A percentile compares a stretch with the other conserved stretches of the same genome.
phyloP scores from a whole-genome alignment of 768 basidiomycete genomes.

The Peribolospora kevripleyi region DNA sequence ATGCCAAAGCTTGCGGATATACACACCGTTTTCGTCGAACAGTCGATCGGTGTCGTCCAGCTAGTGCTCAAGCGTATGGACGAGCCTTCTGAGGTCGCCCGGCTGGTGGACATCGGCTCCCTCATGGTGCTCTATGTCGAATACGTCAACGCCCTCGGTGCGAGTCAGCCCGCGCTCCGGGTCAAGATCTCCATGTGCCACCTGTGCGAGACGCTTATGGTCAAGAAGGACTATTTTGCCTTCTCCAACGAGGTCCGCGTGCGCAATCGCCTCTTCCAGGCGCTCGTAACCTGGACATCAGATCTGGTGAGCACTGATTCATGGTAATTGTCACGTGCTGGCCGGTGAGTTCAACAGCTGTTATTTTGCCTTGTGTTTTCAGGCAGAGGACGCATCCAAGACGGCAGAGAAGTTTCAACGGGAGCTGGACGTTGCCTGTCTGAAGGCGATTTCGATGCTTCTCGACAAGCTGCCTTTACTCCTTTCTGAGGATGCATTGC shows the following conservation, averaged over 20 bases:
- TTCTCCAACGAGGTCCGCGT: slow-evolving; percentile 41
- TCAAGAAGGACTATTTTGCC: slow-evolving; percentile 32
- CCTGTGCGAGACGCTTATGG: slow-evolving; percentile 43
- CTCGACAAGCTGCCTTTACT: slow-evolving; percentile 49
- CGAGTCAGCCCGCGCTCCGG: slow-evolving; percentile 30
- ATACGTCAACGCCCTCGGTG: slow-evolving; percentile 38
- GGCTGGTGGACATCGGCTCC: slow-evolving; percentile 23
- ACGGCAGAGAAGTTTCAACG: slow-evolving; percentile 4
- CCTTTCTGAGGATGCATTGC: slow-evolving; percentile 27
- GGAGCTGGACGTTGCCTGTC: slow-evolving; percentile 48
- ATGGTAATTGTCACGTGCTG: slow-evolving; percentile 21
- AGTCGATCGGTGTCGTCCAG: slow-evolving; percentile 55
- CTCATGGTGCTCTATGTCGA: slow-evolving; percentile 30
- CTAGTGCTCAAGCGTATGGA: slow-evolving; percentile 50
- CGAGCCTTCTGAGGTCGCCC: slow-evolving; percentile 33
- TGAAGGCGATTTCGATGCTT: slow-evolving; percentile 49
- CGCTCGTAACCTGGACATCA: slow-evolving; percentile 7
- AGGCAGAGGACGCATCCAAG: too few species aligned
- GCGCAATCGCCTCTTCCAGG: slow-evolving; percentile 46
- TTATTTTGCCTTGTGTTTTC: too few species aligned
- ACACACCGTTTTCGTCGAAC: slow-evolving; percentile 13
- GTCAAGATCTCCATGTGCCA: slow-evolving; percentile 52
- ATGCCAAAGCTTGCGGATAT: slow-evolving; percentile 7
- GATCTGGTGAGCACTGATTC: slow-evolving; percentile 5
- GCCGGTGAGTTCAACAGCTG: background rate